Evolutionary conservation across 345 rosid genomes (phyloP).

Genomic region (Mangifera indica): DNA sequence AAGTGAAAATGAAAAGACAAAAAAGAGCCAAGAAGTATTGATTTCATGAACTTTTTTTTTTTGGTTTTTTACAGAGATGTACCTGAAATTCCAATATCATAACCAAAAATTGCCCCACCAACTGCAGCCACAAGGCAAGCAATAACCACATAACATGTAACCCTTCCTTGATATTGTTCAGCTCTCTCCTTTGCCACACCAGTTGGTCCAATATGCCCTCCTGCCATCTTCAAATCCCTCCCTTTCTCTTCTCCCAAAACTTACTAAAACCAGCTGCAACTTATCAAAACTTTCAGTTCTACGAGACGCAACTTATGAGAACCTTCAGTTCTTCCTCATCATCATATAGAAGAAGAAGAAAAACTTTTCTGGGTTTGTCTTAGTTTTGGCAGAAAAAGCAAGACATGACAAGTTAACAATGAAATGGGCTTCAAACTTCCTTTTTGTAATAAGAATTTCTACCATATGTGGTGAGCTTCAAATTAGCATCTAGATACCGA

Average conservation of each 20-base stretch:
- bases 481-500: too few species aligned
- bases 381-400: too few species aligned
- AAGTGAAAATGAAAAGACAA: not conserved
- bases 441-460: too few species aligned
- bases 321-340: too few species aligned
- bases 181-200: conserved; percentile 92
- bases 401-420: too few species aligned
- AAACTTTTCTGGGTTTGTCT: not conserved
- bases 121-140: conserved; percentile 73
- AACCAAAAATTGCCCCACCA: conserved; percentile 90
- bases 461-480: too few species aligned
- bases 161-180: conserved; percentile 69
- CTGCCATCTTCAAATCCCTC: conserved; percentile 55
- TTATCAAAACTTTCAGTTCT: too few species aligned
- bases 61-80: too few species aligned
- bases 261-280: not conserved
- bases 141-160: conserved; percentile 62
- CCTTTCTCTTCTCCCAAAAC: conserved; percentile 4
- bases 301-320: too few species aligned
- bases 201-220: conserved; percentile 65
- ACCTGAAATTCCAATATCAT: conserved; percentile 96
- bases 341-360: not conserved
- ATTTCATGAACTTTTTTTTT: conserved; percentile 2
- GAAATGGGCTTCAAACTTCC: too few species aligned
- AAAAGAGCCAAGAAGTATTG: too few species aligned